These are phyloP conservation scores for Fusarium sp. DNA, from an alignment of 2,329 filamentous ascomycete genomes.

Conservation along the genomic window DNA sequence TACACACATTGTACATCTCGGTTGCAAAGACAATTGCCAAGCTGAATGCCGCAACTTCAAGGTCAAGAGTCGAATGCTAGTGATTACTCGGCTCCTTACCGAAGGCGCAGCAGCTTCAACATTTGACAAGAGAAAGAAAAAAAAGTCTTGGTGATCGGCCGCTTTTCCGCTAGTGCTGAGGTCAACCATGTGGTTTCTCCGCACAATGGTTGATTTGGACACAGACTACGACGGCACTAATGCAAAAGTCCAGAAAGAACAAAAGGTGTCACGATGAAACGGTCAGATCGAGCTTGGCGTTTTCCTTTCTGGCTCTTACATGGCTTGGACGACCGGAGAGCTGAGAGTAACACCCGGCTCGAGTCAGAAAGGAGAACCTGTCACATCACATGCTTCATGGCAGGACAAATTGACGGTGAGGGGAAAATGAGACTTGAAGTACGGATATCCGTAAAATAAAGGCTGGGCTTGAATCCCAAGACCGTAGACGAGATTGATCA, in stretches of 20 bases:
- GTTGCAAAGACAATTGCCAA: not conserved
- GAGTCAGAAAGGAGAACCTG: slow-evolving; percentile 1
- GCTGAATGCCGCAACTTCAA: not conserved
- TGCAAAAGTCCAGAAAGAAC: slow-evolving; percentile 12
- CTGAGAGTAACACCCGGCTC: not conserved
- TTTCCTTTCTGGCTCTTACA: not conserved
- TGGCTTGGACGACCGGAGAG: not conserved
- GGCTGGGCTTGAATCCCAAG: not conserved
- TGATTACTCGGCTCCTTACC: not conserved
- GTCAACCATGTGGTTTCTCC: slow-evolving; percentile 49
- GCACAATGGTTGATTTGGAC: slow-evolving; percentile 30
- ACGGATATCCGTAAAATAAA: not conserved
- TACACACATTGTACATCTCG: not conserved
- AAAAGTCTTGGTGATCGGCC: not conserved
- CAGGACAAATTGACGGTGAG: not conserved
- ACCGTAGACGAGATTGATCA: not conserved
- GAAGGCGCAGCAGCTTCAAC: not conserved
- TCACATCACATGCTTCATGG: not conserved
- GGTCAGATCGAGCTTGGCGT: not conserved
- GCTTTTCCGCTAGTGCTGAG: not conserved
- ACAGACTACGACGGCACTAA: slow-evolving; percentile 5
- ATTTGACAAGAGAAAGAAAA: not conserved
- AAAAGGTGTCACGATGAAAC: slow-evolving; percentile 29
- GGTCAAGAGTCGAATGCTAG: not conserved
- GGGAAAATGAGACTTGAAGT: not conserved